Evolutionary conservation across 495 filamentous ascomycete genomes (phyloP), one percentile per base, ranked within the genome.

Genomic region (Wilcoxina mikolae): DNA sequence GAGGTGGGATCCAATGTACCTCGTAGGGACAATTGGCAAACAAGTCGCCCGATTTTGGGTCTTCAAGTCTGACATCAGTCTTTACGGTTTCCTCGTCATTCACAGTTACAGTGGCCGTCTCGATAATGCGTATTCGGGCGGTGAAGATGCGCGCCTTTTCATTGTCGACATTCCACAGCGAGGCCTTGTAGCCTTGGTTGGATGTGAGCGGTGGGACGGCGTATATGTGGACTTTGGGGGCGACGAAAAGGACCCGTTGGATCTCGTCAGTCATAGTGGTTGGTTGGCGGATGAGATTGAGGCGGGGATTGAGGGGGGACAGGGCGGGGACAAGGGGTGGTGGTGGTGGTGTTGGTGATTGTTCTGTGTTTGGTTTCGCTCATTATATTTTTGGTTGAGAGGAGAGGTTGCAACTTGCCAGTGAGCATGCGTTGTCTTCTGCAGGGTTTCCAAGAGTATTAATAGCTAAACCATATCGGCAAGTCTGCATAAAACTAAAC

Each of bases 1-100:
- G 55, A 0, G 27, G 15, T 5, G 15, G 42, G 18, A 28, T 10
- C 10, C 1, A 18, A n/a, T 51, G 54, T 39, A 60, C 62, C 24
- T 65, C 62, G 66, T 89, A 89, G 3, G 85, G 85, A 4, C 81
- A 81, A 10, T 83, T 85, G 27, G 86, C 85, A 69, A 91, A 90
- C 28, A 90, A 73, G 44, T 79, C 71, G n/a, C 80, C 83, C 0
- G 70, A 80, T 26, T 69, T 65, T 2, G 78, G 70, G 67, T 89
- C 84, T 62, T 89, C 85, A 52, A 91, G 77, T 18, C 87, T 68
- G 57, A 89, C 76, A 62, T 85, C 82, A 7, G 78, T 76, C 61
- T 78, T 79, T 17, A 89, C 69, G 31, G 70, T 72, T 56, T 83
- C 78, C 27, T 68, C 65, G 45, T 65, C 55, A 28, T 66, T 68